A percentile compares a stretch with the other conserved stretches of the same genome.
phyloP scores from a whole-genome alignment of 2,329 filamentous ascomycete genomes.

The Metarhizium brunneum region DNA sequence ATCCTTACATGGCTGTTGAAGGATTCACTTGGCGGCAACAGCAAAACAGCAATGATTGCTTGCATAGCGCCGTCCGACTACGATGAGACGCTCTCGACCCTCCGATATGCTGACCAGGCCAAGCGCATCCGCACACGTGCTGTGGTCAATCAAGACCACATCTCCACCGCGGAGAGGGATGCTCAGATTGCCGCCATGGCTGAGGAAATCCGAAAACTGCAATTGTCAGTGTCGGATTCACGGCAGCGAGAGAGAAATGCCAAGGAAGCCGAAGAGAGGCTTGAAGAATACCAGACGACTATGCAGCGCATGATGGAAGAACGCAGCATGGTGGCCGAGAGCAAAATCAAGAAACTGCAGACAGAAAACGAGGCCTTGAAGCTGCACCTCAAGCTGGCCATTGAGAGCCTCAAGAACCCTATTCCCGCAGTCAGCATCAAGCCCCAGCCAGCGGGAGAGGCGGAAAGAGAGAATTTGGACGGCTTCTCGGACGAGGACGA shows the following conservation, averaged over 20 bases:
- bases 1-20: conserved; percentile 80
- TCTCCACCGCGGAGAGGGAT: conserved; percentile 86
- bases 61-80: conserved; percentile 95
- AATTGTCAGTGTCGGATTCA: conserved; percentile 62
- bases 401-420: conserved; percentile 83
- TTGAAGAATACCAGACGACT: conserved; percentile 88
- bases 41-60: conserved; percentile 98
- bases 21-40: conserved; percentile 91
- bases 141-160: conserved; percentile 89
- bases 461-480: conserved; percentile 21
- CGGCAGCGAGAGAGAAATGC: conserved; percentile 65
- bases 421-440: conserved; percentile 54
- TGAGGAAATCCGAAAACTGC: conserved; percentile 81
- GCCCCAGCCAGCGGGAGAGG: conserved; percentile 14
- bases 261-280: conserved; percentile 66
- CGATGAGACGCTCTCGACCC: conserved; percentile 90
- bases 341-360: conserved; percentile 83
- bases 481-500: conserved; percentile 22
- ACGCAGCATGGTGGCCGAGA: conserved; percentile 77
- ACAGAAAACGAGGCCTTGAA: conserved; percentile 86
- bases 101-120: conserved; percentile 94
- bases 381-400: conserved; percentile 77
- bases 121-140: conserved; percentile 94
- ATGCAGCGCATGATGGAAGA: conserved; percentile 98
- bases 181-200: conserved; percentile 92